Evolutionary conservation across 306 rosid genomes (phyloP).

Genomic region (Fragaria nilgerrensis): DNA sequence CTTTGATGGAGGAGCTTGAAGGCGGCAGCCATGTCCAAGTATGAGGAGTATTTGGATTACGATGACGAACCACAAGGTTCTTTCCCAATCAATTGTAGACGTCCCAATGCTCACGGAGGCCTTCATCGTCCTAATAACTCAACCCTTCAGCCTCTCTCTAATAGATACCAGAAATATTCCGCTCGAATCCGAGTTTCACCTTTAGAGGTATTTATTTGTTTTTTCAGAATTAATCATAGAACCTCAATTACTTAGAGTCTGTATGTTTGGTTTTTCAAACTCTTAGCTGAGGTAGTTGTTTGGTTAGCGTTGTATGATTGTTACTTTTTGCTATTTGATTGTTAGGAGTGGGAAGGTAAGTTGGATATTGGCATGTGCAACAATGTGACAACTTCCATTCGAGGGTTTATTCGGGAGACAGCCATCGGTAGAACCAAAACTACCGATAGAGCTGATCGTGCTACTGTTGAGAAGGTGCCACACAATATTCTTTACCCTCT

Average conservation of each 20-base stretch:
- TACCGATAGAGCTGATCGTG: slow-evolving; percentile 85
- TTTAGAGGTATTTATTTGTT: not conserved
- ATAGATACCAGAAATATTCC: too few species aligned
- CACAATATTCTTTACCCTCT: not conserved
- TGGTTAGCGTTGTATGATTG: not conserved
- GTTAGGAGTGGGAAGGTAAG: slow-evolving; percentile 95
- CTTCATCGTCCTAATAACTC: not conserved
- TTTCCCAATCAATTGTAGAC: not conserved
- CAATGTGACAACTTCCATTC: slow-evolving; percentile 81
- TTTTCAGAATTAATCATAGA: too few species aligned
- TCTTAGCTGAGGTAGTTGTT: too few species aligned
- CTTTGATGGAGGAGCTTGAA: too few species aligned
- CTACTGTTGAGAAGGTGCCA: slow-evolving; percentile 83
- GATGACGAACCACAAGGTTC: not conserved
- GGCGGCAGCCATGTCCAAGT: too few species aligned
- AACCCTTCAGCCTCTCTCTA: too few species aligned
- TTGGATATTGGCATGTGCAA: slow-evolving; percentile 72
- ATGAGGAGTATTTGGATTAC: not conserved
- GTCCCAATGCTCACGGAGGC: slow-evolving; percentile 2
- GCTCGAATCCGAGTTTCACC: not conserved
- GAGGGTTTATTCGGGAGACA: slow-evolving; percentile 65
- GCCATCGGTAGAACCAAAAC: slow-evolving; percentile 83
- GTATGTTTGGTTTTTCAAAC: too few species aligned
- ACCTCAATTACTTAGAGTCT: too few species aligned
- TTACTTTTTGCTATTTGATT: slow-evolving; percentile 1